Percentiles rank a stretch among this genome's conserved stretches.
Conservation (phyloP, 306 rosid species). For the Fragaria nilgerrensis region DNA sequence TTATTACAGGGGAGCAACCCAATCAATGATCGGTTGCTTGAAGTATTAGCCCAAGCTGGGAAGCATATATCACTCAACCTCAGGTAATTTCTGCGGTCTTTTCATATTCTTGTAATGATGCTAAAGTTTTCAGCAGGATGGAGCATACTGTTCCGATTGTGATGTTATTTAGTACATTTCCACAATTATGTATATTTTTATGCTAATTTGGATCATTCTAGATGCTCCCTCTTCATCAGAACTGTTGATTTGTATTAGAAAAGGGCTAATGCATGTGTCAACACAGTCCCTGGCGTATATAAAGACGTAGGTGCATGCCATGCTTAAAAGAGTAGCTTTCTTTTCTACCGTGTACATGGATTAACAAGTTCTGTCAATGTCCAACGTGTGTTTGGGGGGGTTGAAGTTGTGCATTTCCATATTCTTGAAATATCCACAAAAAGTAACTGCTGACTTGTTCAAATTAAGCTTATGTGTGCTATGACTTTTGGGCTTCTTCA, state of each 20-base stretch:
- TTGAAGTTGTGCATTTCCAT: background rate
- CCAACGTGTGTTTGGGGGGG: no score
- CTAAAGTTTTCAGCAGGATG: background rate
- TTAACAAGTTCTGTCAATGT: background rate
- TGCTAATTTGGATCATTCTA: background rate
- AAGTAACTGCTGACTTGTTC: background rate
- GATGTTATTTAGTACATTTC: background rate
- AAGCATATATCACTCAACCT: conserved; percentile 53
- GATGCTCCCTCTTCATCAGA: background rate
- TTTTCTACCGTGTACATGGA: background rate
- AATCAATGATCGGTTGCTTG: conserved; percentile 62
- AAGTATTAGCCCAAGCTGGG: conserved; percentile 65
- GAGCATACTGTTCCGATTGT: background rate
- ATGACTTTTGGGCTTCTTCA: background rate
- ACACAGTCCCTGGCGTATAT: background rate
- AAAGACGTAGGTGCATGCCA: background rate
- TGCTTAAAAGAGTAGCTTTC: background rate
- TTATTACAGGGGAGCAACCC: conserved; percentile 52
- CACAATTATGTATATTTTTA: background rate
- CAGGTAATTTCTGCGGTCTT: conserved; percentile 46
- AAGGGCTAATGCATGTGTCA: background rate
- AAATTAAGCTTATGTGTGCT: background rate
- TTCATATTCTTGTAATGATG: background rate
- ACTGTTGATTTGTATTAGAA: background rate
- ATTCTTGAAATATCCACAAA: background rate